Percentiles rank a stretch among this genome's conserved stretches.
phyloP scores from a whole-genome alignment of 352 stramenopile genomes.

The Halophytophthora polymorphica region DNA sequence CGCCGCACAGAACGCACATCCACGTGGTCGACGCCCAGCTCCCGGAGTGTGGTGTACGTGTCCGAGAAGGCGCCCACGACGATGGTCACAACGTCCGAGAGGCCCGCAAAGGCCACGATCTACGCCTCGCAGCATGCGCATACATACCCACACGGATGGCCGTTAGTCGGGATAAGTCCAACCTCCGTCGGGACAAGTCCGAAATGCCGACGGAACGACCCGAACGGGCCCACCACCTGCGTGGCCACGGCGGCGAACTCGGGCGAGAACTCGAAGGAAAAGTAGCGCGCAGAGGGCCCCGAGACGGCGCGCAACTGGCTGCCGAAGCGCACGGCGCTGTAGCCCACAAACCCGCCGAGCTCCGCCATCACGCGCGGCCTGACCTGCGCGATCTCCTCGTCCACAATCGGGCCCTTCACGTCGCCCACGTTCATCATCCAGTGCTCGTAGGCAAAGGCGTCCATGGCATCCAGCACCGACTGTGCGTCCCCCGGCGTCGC shows the following conservation, averaged over 20 bases:
- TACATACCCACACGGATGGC: too few species aligned
- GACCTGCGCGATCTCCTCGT: constrained; percentile 33
- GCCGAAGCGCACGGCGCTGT: constrained; percentile 47
- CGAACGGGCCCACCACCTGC: too few species aligned
- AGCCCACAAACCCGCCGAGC: constrained; percentile 37
- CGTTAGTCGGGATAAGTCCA: too few species aligned
- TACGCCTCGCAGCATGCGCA: constrained; percentile 10
- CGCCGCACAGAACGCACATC: constrained; percentile 17
- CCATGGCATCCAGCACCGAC: constrained; percentile 38
- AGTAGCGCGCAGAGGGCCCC: too few species aligned
- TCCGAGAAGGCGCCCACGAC: constrained; percentile 28
- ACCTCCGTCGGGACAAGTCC: too few species aligned
- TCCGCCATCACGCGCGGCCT: constrained; percentile 41
- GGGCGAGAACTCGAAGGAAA: constrained; percentile 43
- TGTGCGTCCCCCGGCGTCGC: constrained; percentile 22
- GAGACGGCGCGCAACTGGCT: too few species aligned
- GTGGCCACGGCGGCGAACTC: constrained; percentile 27
- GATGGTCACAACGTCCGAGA: constrained; percentile 37
- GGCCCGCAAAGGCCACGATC: constrained; percentile 37
- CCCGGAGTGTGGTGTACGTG: constrained; percentile 7
- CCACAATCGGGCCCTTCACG: constrained; percentile 40
- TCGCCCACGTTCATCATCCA: constrained; percentile 50
- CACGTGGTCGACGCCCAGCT: constrained; percentile 26
- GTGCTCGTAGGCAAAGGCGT: constrained; percentile 30
- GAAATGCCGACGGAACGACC: too few species aligned